phyloP scores from a whole-genome alignment of 768 basidiomycete species.

The Suillus luteus region DNA sequence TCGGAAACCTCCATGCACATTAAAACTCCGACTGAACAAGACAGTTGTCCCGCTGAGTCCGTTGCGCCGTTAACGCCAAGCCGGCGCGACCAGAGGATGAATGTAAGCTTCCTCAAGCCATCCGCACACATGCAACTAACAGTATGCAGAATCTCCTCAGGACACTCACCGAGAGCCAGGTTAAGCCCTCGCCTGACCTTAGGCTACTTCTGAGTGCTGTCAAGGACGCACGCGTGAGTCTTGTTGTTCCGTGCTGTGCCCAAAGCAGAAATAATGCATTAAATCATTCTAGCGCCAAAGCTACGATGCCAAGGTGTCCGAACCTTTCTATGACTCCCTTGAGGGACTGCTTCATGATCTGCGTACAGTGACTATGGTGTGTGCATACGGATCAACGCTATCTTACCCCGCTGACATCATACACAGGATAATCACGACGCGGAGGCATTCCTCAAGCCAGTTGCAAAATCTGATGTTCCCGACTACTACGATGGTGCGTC shows the following conservation, averaged over 20 bases:
- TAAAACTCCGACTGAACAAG: slow-evolving; percentile 30
- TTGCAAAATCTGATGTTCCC: slow-evolving; percentile 84
- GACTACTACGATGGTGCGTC: slow-evolving; percentile 89
- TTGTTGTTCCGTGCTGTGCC: slow-evolving; percentile 1
- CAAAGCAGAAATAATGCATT: slow-evolving; percentile 18
- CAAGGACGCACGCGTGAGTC: slow-evolving; percentile 84
- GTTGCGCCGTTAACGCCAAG: slow-evolving; percentile 16
- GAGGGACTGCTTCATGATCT: slow-evolving; percentile 89
- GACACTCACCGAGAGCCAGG: slow-evolving; percentile 79
- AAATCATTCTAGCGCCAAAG: slow-evolving; percentile 41
- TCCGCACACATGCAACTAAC: slow-evolving; percentile 15
- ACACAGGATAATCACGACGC: slow-evolving; percentile 83
- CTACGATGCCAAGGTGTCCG: slow-evolving; percentile 71
- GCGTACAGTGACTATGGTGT: slow-evolving; percentile 69
- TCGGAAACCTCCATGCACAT: not conserved
- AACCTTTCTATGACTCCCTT: slow-evolving; percentile 92
- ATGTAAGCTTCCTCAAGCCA: slow-evolving; percentile 31
- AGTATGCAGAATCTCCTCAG: slow-evolving; percentile 77
- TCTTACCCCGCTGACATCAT: slow-evolving; percentile 30
- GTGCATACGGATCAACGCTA: slow-evolving; percentile 21
- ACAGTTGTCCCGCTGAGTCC: slow-evolving; percentile 24
- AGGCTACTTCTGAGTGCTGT: slow-evolving; percentile 81
- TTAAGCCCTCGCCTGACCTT: slow-evolving; percentile 70
- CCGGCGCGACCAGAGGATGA: slow-evolving; percentile 38
- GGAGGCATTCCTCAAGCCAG: slow-evolving; percentile 91